These are phyloP conservation scores for Scutellaria barbata DNA, from an alignment of 257 asterid species.

Conservation along the genomic window DNA sequence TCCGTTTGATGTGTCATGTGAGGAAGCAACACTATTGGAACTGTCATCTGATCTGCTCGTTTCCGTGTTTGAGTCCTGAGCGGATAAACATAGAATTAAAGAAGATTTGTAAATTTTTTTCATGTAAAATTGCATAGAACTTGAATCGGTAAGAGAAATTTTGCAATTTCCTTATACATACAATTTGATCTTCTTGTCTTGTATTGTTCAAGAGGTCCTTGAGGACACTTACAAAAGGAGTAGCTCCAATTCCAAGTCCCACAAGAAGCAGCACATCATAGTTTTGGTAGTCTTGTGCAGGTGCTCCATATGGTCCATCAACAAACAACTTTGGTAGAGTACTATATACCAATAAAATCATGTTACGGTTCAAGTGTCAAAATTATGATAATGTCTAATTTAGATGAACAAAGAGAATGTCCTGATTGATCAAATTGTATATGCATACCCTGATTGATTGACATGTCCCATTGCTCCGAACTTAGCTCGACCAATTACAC, in stretches of 20 bases:
- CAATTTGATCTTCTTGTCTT: constrained; percentile 66
- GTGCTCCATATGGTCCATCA: constrained; percentile 96
- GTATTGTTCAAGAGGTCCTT: constrained; percentile 79
- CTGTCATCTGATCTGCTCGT: constrained; percentile 78
- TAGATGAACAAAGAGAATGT: neutral
- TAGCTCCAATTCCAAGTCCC: constrained; percentile 97
- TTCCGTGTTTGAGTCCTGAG: constrained; percentile 79
- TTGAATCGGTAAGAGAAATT: too few species aligned
- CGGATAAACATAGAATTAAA: neutral
- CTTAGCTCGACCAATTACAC: constrained; percentile 70
- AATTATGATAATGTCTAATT: too few species aligned
- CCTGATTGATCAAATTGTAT: too few species aligned
- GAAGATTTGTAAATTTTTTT: too few species aligned
- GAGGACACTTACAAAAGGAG: constrained; percentile 93
- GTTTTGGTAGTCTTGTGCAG: constrained; percentile 88
- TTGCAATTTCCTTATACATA: constrained; percentile 21
- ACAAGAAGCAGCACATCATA: constrained; percentile 83
- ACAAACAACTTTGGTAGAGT: constrained; percentile 79
- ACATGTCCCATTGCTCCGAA: constrained; percentile 59
- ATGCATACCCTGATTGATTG: constrained; percentile 60
- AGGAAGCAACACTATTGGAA: constrained; percentile 68
- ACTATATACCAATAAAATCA: constrained; percentile 27
- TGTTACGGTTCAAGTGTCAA: neutral
- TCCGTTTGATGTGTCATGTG: constrained; percentile 48
- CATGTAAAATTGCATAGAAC: too few species aligned